Conservation (phyloP, 495 filamentous ascomycete genomes). For the Penicillium samsonianum region DNA sequence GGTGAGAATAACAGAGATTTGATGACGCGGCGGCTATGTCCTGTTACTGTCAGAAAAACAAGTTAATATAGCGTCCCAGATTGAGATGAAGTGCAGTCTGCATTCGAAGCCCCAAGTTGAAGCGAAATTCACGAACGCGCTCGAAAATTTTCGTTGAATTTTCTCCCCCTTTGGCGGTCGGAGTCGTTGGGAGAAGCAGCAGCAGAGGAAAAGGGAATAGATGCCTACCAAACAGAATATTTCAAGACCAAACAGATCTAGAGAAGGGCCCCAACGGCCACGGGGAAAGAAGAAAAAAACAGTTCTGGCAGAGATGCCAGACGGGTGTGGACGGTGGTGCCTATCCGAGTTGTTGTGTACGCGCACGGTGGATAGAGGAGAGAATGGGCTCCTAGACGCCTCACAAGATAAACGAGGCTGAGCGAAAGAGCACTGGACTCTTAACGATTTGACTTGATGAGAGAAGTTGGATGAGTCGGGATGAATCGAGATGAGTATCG, state of each 20-base stretch:
- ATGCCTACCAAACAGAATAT: slow-evolving; percentile 27
- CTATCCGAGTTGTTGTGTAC: slow-evolving; percentile 16
- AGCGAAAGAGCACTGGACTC: slow-evolving; percentile 5
- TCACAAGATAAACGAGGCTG: slow-evolving; percentile 6
- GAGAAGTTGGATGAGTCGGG: slow-evolving; percentile 17
- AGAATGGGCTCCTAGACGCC: slow-evolving; percentile 10
- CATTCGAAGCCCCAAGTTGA: slow-evolving; percentile 16
- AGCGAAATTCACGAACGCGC: slow-evolving; percentile 33
- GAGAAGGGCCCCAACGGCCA: slow-evolving; percentile 31
- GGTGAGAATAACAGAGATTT: slow-evolving; percentile 28
- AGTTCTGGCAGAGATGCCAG: slow-evolving; percentile 36
- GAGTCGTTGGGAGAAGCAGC: not conserved
- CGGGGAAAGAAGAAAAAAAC: slow-evolving; percentile 9
- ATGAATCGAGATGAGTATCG: not conserved
- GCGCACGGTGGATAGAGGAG: not conserved
- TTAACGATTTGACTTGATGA: slow-evolving; percentile 11
- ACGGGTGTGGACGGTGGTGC: slow-evolving; percentile 12
- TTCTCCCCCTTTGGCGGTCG: slow-evolving; percentile 11
- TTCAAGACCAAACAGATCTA: slow-evolving; percentile 28
- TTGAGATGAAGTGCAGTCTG: slow-evolving; percentile 17
- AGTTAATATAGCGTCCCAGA: slow-evolving; percentile 21
- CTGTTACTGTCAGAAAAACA: slow-evolving; percentile 25
- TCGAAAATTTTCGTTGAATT: slow-evolving; percentile 19
- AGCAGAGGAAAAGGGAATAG: not conserved
- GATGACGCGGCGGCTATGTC: slow-evolving; percentile 45